phyloP scores from a whole-genome alignment of 179 eudicot genomes.

The Monotropa hypopitys region DNA sequence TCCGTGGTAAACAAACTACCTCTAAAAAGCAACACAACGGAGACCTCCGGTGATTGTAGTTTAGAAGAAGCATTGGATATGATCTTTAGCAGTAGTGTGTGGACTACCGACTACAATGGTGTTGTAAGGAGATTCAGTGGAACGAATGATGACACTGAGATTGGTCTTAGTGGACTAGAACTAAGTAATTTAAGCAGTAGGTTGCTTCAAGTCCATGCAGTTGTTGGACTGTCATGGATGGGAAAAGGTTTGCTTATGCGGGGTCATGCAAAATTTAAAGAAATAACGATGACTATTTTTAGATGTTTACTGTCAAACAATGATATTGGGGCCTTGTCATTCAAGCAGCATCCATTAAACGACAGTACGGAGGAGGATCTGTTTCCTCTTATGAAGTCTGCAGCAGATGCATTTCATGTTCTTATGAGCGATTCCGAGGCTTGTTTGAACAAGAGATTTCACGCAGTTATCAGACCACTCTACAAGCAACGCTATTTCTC shows the following conservation, averaged over 20 bases:
- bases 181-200: conserved; percentile 5
- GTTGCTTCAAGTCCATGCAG: conserved; percentile 23
- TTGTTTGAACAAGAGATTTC: conserved; percentile 70
- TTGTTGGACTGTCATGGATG: conserved; percentile 77
- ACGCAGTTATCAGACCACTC: conserved; percentile 68
- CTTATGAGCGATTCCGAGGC: conserved; percentile 71
- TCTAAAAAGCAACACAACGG: conserved; percentile 19
- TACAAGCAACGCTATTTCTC: conserved; percentile 87
- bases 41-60: conserved; percentile 21
- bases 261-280: conserved; percentile 79
- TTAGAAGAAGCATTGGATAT: conserved; percentile 58
- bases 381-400: conserved; percentile 34
- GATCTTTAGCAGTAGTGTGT: conserved; percentile 24
- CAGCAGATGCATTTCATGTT: conserved; percentile 81
- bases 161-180: conserved; percentile 15
- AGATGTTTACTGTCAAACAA: conserved; percentile 38
- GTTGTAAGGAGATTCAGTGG: conserved; percentile 15
- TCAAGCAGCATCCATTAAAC: conserved; percentile 19
- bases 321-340: conserved; percentile 16
- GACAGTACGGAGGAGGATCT: conserved; percentile 21
- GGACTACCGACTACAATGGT: conserved; percentile 20
- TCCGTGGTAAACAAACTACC: conserved; percentile 75
- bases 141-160: conserved; percentile 16
- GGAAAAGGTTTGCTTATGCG: conserved; percentile 91
- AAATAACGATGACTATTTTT: conserved; percentile 45